Evolutionary conservation across 192 early-diverging fungal genomes (phyloP), one percentile per base, ranked within the genome.

Genomic region (Backusella australiensis): DNA sequence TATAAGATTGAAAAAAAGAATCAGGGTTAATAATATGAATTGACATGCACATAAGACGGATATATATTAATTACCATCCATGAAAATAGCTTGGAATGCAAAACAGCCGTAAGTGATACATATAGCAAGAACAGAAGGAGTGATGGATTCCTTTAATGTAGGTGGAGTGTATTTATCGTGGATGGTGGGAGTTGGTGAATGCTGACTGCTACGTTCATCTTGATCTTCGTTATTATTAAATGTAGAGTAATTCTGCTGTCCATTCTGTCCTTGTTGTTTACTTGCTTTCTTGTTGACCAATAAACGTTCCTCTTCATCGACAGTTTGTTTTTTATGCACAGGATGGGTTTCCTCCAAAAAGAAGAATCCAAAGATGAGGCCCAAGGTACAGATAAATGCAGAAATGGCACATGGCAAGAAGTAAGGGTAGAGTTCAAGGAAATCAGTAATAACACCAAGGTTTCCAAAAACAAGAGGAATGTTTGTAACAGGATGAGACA

Each of bases 321-420:
- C 68, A 23, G 0, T 0, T 69, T 69, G 9, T 19, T 41, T 23
- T 23, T 69, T 69, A 15, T 67, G 44, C 42, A 52, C 67, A 15
- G 32, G 36, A 4, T 78, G 63, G 7, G 89, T 90, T 67, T 93
- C 91, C 21, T 91, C 82, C 19, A 93, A 72, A 38, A 72, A 85
- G 49, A 86, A 77, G 0, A 84, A 11, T 1, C 88, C 91, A 42
- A 89, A 67, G 0, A 92, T 26, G 26, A 90, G 80, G 2, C 91
- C 89, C 71, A 88, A 59, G 0, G 86, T 29, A 59, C 88, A 89
- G 6, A 93, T 78, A 12, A 70, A 56, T 4, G 88, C 85, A n/a
- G 86, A 86, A 29, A 90, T 77, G 8, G 89, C 68, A 72, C 92
- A 94, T 0, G 94, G 94, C 12, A 96, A 83, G 70, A 93, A 83